Evolutionary conservation across 345 rosid genomes (phyloP).

Genomic region (Triadica sebifera): DNA sequence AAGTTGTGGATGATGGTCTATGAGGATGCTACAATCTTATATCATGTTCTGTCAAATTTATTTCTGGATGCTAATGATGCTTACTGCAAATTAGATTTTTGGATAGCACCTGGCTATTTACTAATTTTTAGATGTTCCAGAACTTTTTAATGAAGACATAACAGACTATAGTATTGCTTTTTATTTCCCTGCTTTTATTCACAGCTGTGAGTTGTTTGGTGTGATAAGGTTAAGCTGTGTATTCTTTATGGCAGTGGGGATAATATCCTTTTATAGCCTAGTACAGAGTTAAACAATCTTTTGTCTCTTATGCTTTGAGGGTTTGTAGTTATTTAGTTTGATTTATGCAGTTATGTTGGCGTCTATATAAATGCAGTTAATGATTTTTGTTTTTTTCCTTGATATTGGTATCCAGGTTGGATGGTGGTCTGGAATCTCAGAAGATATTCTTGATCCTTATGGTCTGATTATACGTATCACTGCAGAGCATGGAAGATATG

Average conservation of each 20-base stretch:
- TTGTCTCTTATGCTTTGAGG: not conserved
- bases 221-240: not conserved
- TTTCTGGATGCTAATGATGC: not conserved
- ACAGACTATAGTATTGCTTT: not conserved
- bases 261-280: not conserved
- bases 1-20: not conserved
- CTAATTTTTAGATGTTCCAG: not conserved
- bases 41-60: not conserved
- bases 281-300: not conserved
- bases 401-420: conserved; percentile 59
- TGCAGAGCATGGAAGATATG: conserved; percentile 78
- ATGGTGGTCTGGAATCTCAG: conserved; percentile 94
- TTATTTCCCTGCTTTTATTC: not conserved
- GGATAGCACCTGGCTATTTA: not conserved
- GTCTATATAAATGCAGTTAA: not conserved
- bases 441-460: conserved; percentile 69
- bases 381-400: not conserved
- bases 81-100: not conserved
- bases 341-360: not conserved
- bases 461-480: conserved; percentile 84
- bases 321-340: not conserved
- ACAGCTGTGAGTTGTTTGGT: not conserved
- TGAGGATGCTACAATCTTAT: not conserved
- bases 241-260: not conserved
- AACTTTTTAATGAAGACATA: not conserved